A percentile compares a stretch with the other conserved stretches of the same genome.
Evolutionary conservation across 495 filamentous ascomycete species (phyloP).

Genomic region (Penicilliopsis zonata): DNA sequence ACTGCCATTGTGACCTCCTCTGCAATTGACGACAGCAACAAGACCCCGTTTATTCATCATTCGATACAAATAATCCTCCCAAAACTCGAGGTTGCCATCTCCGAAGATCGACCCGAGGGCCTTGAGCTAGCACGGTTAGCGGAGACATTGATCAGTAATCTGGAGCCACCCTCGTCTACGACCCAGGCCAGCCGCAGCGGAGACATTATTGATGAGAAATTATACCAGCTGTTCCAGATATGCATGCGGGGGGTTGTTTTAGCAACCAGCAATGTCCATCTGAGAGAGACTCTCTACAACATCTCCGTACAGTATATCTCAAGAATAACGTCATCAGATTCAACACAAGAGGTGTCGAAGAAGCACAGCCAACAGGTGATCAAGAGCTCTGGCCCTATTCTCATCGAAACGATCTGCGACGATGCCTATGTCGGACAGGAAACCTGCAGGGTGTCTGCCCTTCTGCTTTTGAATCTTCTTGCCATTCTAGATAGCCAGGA

Average conservation of each 20-base stretch:
- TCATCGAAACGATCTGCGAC: conserved; percentile 81
- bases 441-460: conserved; percentile 66
- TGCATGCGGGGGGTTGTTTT: conserved; percentile 63
- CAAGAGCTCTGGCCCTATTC: conserved; percentile 59
- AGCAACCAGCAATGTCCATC: conserved; percentile 50
- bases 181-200: conserved; percentile 36
- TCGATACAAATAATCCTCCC: conserved; percentile 76
- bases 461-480: conserved; percentile 64
- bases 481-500: conserved; percentile 52
- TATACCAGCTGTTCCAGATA: conserved; percentile 82
- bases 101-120: conserved; percentile 50
- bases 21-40: conserved; percentile 54
- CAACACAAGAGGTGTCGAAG: conserved; percentile 26
- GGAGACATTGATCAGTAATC: conserved; percentile 59
- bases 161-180: conserved; percentile 44
- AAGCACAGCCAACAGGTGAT: conserved; percentile 63
- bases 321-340: conserved; percentile 44
- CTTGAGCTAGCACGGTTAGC: conserved; percentile 66
- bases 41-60: conserved; percentile 68
- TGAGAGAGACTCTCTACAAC: conserved; percentile 77
- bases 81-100: conserved; percentile 62
- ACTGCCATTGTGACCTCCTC: conserved; percentile 67
- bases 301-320: conserved; percentile 77
- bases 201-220: conserved; percentile 75
- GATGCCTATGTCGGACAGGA: conserved; percentile 82